A percentile compares a stretch with the other conserved stretches of the same genome.
phyloP scores from a whole-genome alignment of 2,329 filamentous ascomycete species.

The Pyricularia grisea region DNA sequence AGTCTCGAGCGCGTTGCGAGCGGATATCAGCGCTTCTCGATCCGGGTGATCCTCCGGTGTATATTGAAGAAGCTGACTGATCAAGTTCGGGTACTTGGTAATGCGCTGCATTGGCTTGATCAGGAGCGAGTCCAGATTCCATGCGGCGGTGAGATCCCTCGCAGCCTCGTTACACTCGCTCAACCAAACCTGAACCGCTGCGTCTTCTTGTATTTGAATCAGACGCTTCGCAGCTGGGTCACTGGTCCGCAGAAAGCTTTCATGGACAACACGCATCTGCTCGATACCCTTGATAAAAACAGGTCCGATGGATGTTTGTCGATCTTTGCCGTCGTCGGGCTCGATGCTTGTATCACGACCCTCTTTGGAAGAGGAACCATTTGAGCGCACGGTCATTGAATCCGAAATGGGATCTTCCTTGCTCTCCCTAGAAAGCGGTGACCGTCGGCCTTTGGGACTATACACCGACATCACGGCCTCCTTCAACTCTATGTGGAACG shows the following conservation, averaged over 20 bases:
- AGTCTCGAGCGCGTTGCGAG: constrained; percentile 45
- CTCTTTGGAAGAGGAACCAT: constrained; percentile 19
- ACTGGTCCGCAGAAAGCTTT: constrained; percentile 53
- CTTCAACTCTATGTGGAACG: constrained; percentile 72
- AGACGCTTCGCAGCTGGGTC: constrained; percentile 52
- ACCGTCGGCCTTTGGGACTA: constrained; percentile 45
- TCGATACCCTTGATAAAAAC: constrained; percentile 48
- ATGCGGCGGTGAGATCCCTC: constrained; percentile 84
- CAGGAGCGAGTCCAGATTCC: constrained; percentile 91
- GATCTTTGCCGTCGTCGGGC: constrained; percentile 41
- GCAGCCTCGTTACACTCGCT: constrained; percentile 89
- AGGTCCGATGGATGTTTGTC: constrained; percentile 41
- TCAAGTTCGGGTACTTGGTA: constrained; percentile 83
- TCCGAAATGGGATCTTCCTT: constrained; percentile 18
- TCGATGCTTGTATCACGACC: constrained; percentile 23
- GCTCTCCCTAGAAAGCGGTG: constrained; percentile 29
- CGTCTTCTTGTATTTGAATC: constrained; percentile 53
- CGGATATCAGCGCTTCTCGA: constrained; percentile 48
- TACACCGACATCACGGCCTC: constrained; percentile 73
- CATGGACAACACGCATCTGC: constrained; percentile 50
- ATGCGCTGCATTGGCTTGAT: constrained; percentile 96
- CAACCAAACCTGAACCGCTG: constrained; percentile 71
- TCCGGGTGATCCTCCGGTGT: constrained; percentile 83
- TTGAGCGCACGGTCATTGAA: constrained; percentile 21
- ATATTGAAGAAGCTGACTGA: constrained; percentile 68